A percentile compares a stretch with the other conserved stretches of the same genome.
Evolutionary conservation across 352 stramenopile genomes (phyloP).

Genomic region (Phytophthora melonis): DNA sequence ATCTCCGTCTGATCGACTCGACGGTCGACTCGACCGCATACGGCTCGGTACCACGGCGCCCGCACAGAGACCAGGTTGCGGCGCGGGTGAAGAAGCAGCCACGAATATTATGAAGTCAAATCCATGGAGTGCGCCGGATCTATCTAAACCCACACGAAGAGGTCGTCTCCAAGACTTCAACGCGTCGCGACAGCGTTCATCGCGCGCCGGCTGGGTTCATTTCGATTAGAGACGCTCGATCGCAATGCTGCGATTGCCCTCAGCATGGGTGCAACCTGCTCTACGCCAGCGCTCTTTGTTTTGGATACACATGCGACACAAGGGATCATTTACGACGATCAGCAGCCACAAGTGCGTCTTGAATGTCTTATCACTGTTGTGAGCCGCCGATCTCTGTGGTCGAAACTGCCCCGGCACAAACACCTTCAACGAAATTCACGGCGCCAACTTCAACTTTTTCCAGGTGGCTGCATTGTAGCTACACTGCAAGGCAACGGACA

Average conservation of each 20-base stretch:
- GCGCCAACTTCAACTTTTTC: background rate
- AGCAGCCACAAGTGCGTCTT: too few relatives aligned
- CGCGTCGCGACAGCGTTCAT: background rate
- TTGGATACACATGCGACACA: too few relatives aligned
- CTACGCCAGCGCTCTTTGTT: too few relatives aligned
- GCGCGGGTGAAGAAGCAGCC: background rate
- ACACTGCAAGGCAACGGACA: too few relatives aligned
- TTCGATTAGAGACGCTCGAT: background rate
- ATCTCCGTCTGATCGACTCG: background rate
- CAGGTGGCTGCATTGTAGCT: background rate
- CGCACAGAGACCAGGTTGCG: background rate
- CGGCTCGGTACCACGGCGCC: background rate
- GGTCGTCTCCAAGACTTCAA: background rate
- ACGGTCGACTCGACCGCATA: background rate
- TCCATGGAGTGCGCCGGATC: constrained; percentile 1
- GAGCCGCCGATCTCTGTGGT: background rate
- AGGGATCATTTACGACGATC: too few relatives aligned
- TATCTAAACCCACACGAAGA: background rate
- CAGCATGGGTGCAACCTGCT: background rate
- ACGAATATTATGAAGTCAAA: constrained; percentile 1
- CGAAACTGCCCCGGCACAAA: background rate
- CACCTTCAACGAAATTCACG: too few relatives aligned
- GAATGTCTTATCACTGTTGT: too few relatives aligned
- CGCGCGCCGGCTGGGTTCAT: background rate
- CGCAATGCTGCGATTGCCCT: background rate